These are phyloP conservation scores for Zoysia pacifica DNA, from an alignment of 176 grass and related monocot species.

Conservation along the genomic window DNA sequence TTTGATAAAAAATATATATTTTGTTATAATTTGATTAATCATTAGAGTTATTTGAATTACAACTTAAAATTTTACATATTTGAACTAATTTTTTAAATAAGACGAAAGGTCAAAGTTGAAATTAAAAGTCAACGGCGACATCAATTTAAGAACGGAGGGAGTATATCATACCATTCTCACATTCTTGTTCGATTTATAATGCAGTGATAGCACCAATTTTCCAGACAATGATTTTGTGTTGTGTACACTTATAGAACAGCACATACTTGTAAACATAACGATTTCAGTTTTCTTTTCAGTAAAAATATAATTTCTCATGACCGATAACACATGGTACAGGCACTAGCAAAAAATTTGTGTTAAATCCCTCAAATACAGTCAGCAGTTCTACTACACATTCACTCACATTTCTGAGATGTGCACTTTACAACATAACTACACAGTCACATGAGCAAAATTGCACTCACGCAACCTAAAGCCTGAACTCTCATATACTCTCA, in stretches of 20 bases:
- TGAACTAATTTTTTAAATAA: no score
- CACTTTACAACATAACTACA: neutral
- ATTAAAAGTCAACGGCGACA: no score
- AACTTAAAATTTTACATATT: no score
- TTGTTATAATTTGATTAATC: no score
- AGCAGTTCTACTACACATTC: neutral
- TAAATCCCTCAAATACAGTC: slow-evolving; percentile 11
- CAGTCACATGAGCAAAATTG: neutral
- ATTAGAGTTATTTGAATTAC: no score
- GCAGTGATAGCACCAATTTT: neutral
- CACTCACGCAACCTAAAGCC: neutral
- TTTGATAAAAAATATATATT: no score
- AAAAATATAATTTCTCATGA: slow-evolving; percentile 1
- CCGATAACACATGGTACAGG: neutral
- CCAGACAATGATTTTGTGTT: neutral
- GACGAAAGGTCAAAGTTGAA: no score
- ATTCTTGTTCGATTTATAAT: slow-evolving; percentile 14
- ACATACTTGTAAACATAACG: slow-evolving; percentile 14
- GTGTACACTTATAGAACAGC: slow-evolving; percentile 9
- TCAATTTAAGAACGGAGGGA: no score
- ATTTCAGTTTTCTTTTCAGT: neutral
- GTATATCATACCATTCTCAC: neutral
- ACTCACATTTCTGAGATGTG: neutral
- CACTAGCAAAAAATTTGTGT: neutral
- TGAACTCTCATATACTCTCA: neutral